Evolutionary conservation across 2,329 filamentous ascomycete genomes (phyloP).

Genomic region (Monosporascus sp.): DNA sequence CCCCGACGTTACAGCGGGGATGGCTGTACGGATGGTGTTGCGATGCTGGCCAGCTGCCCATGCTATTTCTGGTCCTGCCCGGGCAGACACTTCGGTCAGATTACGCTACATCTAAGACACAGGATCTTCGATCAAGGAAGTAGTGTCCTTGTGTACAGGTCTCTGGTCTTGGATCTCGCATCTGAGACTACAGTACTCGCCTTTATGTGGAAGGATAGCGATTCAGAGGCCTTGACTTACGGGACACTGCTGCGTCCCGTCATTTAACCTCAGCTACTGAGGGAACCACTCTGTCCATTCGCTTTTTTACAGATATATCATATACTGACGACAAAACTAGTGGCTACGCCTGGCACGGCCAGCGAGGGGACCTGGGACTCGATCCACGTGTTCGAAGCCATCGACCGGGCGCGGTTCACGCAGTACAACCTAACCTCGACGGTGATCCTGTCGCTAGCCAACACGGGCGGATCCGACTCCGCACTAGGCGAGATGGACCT

Average conservation of each 20-base stretch:
- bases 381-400: constrained; percentile 97
- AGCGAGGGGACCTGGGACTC: constrained; percentile 90
- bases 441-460: constrained; percentile 81
- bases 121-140: neutral
- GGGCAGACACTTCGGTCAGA: neutral
- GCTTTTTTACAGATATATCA: neutral
- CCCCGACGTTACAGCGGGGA: too few species aligned
- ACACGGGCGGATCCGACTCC: constrained; percentile 31
- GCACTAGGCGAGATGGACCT: constrained; percentile 79
- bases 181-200: constrained; percentile 9
- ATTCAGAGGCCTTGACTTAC: constrained; percentile 1
- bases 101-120: neutral
- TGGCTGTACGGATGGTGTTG: neutral
- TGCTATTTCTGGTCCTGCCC: neutral
- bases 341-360: constrained; percentile 58
- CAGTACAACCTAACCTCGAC: constrained; percentile 98
- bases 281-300: neutral
- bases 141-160: neutral
- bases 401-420: constrained; percentile 82
- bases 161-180: constrained; percentile 6
- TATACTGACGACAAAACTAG: constrained; percentile 32
- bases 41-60: neutral
- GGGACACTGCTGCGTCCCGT: too few species aligned
- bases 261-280: neutral
- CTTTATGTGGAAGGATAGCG: constrained; percentile 4